phyloP scores from a whole-genome alignment of 495 filamentous ascomycete genomes.

The Talaromyces liani region DNA sequence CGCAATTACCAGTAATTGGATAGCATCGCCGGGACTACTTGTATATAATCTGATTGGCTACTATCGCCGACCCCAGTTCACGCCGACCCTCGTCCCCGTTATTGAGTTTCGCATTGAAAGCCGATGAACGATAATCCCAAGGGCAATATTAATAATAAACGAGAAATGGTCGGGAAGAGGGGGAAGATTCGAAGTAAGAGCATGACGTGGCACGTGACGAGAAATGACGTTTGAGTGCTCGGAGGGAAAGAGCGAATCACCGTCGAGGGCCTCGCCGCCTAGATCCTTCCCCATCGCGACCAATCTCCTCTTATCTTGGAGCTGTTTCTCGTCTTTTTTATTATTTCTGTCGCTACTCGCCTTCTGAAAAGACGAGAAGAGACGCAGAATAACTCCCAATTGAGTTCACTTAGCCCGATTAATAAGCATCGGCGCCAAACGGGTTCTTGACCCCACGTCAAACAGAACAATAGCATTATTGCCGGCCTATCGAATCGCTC shows the following conservation, averaged over 20 bases:
- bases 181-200: neutral
- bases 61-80: neutral
- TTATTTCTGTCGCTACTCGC: neutral
- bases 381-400: neutral
- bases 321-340: neutral
- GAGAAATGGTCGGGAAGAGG: neutral
- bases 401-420: neutral
- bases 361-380: neutral
- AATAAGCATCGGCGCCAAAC: neutral
- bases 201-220: constrained; percentile 6
- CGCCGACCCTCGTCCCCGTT: neutral
- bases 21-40: neutral
- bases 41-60: neutral
- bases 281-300: neutral
- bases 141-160: neutral
- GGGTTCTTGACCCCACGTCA: neutral
- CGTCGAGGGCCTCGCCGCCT: neutral
- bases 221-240: constrained; percentile 4
- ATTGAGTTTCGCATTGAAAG: neutral
- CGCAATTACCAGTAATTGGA: neutral
- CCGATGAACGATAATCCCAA: neutral
- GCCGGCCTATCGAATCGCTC: neutral
- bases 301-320: neutral
- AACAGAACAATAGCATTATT: neutral
- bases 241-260: constrained; percentile 1